A percentile compares a stretch with the other conserved stretches of the same genome.
Conservation (phyloP, 768 basidiomycete genomes). For the Podaxis rugospora region DNA sequence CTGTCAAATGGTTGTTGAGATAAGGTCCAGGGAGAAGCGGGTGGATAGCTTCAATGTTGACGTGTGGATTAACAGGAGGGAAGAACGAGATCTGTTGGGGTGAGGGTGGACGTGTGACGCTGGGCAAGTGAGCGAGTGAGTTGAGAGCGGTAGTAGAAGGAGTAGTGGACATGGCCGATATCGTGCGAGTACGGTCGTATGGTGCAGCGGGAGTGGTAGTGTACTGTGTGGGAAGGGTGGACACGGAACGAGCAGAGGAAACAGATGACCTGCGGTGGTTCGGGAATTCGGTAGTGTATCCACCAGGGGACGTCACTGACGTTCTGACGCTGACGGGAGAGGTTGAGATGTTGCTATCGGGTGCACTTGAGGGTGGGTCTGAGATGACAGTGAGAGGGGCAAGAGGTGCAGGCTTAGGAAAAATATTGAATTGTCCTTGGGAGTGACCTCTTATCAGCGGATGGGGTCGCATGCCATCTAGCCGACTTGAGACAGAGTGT, state of each 20-base stretch:
- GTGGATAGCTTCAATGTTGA: constrained; percentile 58
- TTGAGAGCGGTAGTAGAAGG: constrained; percentile 54
- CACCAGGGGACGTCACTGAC: constrained; percentile 19
- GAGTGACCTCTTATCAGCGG: constrained; percentile 76
- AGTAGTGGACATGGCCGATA: constrained; percentile 52
- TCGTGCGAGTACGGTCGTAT: constrained; percentile 46
- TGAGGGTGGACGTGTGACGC: constrained; percentile 38
- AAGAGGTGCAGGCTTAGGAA: constrained; percentile 53
- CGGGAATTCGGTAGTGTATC: not conserved
- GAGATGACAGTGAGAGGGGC: constrained; percentile 60
- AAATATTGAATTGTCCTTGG: constrained; percentile 43
- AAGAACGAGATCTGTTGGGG: constrained; percentile 57
- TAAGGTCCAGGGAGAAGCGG: constrained; percentile 72
- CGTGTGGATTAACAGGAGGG: constrained; percentile 54
- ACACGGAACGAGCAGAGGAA: constrained; percentile 55
- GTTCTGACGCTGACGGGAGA: constrained; percentile 28
- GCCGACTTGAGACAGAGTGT: constrained; percentile 44
- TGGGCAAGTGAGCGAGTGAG: constrained; percentile 51
- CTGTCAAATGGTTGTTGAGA: constrained; percentile 64
- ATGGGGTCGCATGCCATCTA: constrained; percentile 55
- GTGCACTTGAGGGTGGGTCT: constrained; percentile 26
- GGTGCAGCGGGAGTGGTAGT: constrained; percentile 10
- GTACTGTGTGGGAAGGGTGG: constrained; percentile 48
- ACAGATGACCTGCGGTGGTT: constrained; percentile 37
- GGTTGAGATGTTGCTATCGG: constrained; percentile 37